Conservation (phyloP, 1,284 basidiomycete species). For the Trichosporon inkin region DNA sequence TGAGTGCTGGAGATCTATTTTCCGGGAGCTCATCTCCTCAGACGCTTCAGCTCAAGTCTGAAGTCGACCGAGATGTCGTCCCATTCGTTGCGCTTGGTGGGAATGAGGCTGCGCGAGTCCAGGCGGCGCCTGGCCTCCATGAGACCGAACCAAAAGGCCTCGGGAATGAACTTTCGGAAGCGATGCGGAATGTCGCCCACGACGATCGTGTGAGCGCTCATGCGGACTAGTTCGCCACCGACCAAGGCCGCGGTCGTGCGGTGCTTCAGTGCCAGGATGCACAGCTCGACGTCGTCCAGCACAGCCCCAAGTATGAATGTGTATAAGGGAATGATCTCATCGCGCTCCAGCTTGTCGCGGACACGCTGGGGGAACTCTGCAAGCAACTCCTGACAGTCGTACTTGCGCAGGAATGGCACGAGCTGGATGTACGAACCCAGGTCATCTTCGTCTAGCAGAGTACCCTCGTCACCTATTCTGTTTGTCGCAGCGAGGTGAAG, state of each 20-base stretch:
- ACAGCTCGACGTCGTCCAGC: slow-evolving; percentile 17
- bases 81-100: too few relatives aligned
- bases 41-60: too few relatives aligned
- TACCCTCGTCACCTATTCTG: slow-evolving; percentile 10
- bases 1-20: too few relatives aligned
- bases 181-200: too few relatives aligned
- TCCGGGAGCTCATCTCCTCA: too few relatives aligned
- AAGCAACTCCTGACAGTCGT: slow-evolving; percentile 15
- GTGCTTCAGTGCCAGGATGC: slow-evolving; percentile 13
- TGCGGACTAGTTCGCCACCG: too few relatives aligned
- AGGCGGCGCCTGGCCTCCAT: too few relatives aligned
- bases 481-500: slow-evolving; percentile 14
- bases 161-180: too few relatives aligned
- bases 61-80: too few relatives aligned
- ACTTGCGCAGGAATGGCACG: slow-evolving; percentile 18
- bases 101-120: too few relatives aligned
- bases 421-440: slow-evolving; percentile 10
- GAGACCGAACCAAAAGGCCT: too few relatives aligned
- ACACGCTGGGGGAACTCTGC: neutral
- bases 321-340: slow-evolving; percentile 14
- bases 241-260: neutral
- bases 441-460: slow-evolving; percentile 11
- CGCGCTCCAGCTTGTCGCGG: slow-evolving; percentile 8
- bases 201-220: too few relatives aligned
- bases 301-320: slow-evolving; percentile 16